A percentile compares a stretch with the other conserved stretches of the same genome.
phyloP scores from a whole-genome alignment of 2,329 filamentous ascomycete species.

The Fusarium poae region DNA sequence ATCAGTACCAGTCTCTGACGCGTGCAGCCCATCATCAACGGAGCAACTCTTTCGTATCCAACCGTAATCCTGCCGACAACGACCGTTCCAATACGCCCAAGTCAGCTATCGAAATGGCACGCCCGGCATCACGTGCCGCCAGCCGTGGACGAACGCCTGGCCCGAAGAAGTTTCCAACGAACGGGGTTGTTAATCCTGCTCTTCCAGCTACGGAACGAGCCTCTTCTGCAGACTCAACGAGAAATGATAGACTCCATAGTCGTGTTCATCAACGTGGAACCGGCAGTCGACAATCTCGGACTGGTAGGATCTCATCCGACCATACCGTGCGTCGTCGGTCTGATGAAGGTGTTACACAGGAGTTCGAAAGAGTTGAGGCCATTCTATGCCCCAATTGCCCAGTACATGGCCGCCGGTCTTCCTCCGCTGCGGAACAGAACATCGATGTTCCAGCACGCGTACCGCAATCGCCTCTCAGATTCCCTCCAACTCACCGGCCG shows the following conservation, averaged over 20 bases:
- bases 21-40: constrained; percentile 17
- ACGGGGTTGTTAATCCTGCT: background rate
- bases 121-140: constrained; percentile 17
- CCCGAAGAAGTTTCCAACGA: constrained; percentile 6
- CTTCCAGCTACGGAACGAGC: constrained; percentile 6
- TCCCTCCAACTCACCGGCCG: background rate
- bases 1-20: background rate
- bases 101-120: background rate
- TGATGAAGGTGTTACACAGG: background rate
- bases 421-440: too few species aligned
- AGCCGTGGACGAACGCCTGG: constrained; percentile 35
- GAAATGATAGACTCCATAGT: constrained; percentile 31
- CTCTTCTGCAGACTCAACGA: constrained; percentile 27
- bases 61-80: background rate
- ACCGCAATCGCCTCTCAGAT: too few species aligned
- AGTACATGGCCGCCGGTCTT: constrained; percentile 16
- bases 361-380: constrained; percentile 28
- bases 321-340: constrained; percentile 7
- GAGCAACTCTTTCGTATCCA: constrained; percentile 21
- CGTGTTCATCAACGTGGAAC: background rate
- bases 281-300: constrained; percentile 2
- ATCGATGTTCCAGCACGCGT: too few species aligned
- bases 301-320: background rate
- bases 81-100: background rate
- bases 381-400: constrained; percentile 27